Conservation (phyloP, 75 land plant species). For the Chamaecyparis obtusa region DNA sequence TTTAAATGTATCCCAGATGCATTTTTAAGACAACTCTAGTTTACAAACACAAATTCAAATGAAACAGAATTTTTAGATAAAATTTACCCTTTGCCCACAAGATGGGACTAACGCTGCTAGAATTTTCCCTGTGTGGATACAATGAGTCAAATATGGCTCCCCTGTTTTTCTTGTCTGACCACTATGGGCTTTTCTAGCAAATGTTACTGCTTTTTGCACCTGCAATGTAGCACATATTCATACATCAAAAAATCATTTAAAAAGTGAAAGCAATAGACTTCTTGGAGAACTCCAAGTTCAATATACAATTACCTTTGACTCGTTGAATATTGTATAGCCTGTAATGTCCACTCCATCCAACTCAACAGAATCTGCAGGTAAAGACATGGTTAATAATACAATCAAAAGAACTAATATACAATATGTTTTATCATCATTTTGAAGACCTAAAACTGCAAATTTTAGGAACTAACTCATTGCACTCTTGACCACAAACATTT, state of each 20-base stretch:
- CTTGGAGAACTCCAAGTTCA: background rate
- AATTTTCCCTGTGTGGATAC: conserved; percentile 91
- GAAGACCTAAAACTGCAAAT: background rate
- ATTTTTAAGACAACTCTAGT: background rate
- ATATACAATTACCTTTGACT: conserved; percentile 56
- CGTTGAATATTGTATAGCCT: conserved; percentile 70
- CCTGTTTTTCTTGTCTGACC: conserved; percentile 91
- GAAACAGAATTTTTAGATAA: background rate
- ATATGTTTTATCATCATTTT: background rate
- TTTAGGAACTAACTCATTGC: background rate
- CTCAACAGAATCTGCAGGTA: conserved; percentile 44
- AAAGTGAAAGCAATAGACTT: conserved; percentile 13
- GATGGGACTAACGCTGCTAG: conserved; percentile 84
- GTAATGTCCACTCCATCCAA: conserved; percentile 95
- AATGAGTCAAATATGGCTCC: conserved; percentile 89
- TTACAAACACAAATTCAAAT: background rate
- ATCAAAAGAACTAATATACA: background rate
- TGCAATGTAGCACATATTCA: conserved; percentile 28
- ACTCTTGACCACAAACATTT: background rate
- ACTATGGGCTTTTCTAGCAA: conserved; percentile 88
- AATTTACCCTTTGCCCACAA: conserved; percentile 66
- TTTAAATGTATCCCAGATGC: background rate
- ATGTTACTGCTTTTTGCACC: conserved; percentile 87
- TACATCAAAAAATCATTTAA: background rate
- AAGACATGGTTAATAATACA: background rate